A percentile compares a stretch with the other conserved stretches of the same genome.
These are phyloP conservation scores for Boletus subcaerulescens DNA, from an alignment of 768 basidiomycete species.

Conservation along the genomic window DNA sequence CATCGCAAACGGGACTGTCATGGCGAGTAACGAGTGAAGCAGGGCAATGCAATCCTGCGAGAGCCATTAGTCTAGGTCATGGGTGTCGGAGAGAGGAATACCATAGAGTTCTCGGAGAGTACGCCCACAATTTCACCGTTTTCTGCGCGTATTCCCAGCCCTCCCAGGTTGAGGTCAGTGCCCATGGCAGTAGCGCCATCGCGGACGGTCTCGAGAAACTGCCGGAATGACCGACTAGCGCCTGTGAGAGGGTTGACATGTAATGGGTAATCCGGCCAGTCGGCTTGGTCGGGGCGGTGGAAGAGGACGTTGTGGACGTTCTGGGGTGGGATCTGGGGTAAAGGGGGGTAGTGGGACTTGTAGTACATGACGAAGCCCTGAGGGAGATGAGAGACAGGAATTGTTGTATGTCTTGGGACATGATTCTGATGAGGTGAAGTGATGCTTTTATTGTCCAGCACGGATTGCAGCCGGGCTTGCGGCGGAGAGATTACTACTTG, in stretches of 20 bases:
- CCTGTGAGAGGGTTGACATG: slow-evolving; percentile 58
- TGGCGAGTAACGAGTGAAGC: slow-evolving; percentile 45
- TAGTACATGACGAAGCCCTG: slow-evolving; percentile 42
- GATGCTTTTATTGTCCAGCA: slow-evolving; percentile 4
- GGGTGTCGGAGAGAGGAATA: slow-evolving; percentile 18
- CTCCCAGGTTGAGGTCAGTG: slow-evolving; percentile 45
- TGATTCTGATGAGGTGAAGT: not conserved
- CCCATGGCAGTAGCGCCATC: slow-evolving; percentile 58
- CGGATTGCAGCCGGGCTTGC: not conserved
- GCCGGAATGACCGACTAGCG: slow-evolving; percentile 40
- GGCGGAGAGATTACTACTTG: too few species aligned
- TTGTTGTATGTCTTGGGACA: not conserved
- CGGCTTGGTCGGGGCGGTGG: slow-evolving; percentile 48
- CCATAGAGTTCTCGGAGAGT: slow-evolving; percentile 66
- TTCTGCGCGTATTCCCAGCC: slow-evolving; percentile 48
- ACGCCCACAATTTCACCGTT: slow-evolving; percentile 64
- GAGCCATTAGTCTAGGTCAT: not conserved
- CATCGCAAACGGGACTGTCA: slow-evolving; percentile 51
- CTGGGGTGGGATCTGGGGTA: slow-evolving; percentile 45
- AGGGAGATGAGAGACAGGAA: not conserved
- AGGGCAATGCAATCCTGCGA: slow-evolving; percentile 54
- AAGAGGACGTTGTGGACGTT: slow-evolving; percentile 59
- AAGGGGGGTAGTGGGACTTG: slow-evolving; percentile 54
- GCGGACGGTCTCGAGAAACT: slow-evolving; percentile 50
- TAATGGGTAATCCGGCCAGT: slow-evolving; percentile 54